Conservation (phyloP, 1,139 yeast genomes). For the Hansenula sp. region DNA sequence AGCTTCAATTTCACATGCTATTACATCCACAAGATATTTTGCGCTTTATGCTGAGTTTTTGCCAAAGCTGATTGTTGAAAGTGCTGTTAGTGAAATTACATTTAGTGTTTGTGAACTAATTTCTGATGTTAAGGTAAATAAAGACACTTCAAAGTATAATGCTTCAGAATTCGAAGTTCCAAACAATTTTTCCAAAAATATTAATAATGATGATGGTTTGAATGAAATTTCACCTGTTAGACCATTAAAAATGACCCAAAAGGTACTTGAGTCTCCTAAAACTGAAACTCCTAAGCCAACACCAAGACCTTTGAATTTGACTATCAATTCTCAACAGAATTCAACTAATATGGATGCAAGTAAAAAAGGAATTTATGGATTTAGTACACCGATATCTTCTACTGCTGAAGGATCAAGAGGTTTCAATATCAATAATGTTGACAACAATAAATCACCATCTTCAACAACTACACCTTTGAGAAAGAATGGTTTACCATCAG, state of each 20-base stretch:
- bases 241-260: conserved; percentile 56
- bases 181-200: neutral
- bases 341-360: no score
- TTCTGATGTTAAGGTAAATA: conserved; percentile 46
- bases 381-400: neutral
- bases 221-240: conserved; percentile 40
- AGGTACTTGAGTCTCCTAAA: conserved; percentile 23
- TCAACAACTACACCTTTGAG: conserved; percentile 1
- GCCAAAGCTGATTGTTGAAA: conserved; percentile 71
- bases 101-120: conserved; percentile 72
- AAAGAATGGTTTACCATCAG: conserved; percentile 10
- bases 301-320: conserved; percentile 14
- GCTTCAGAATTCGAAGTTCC: conserved; percentile 11
- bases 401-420: no score
- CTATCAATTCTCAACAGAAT: conserved; percentile 16
- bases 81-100: conserved; percentile 73
- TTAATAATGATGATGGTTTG: conserved; percentile 1
- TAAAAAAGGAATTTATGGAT: no score
- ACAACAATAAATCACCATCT: conserved; percentile 2
- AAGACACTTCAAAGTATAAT: conserved; percentile 8
- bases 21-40: conserved; percentile 76
- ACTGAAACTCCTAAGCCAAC: neutral
- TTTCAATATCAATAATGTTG: no score
- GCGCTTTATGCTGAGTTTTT: conserved; percentile 58
- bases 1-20: conserved; percentile 69